Base-by-base conservation (phyloP, 2,329 filamentous ascomycete genomes). In the Penicillium hordei region DNA sequence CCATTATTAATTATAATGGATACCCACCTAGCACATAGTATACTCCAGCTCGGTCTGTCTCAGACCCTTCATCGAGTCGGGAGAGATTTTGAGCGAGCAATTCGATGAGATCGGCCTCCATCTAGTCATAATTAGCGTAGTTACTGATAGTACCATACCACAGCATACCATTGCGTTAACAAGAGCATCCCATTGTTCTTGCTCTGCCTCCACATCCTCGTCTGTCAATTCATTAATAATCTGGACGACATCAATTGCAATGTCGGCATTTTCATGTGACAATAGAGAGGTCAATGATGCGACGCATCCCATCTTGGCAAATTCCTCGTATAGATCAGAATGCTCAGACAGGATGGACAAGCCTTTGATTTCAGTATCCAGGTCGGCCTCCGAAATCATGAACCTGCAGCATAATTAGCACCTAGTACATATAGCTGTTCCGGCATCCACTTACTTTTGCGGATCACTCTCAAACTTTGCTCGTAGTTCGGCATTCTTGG, bases 181-280 rank as follows among this genome's bases (percentile, higher is more conserved):
- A 9, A 99, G 77, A 1, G 77, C 80, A 60, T 89, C 85, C 91
- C 93, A 97, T 68, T 97, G 87, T 55, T 85, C 85, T 66, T 92
- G 87, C 59, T 89, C 86, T 2, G 90, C 91, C 42, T 87, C 83
- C 2, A 96, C 91, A 70, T 97, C 93, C 71, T 99, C 93, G 68
- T 97, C 94, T 15, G 91, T 95, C 65, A 97, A 79, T 77, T 99
- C 94, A 55, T 86, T 88, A 50, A 99, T 85, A 46, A 97, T 90
- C 77, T 97, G 90, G 49, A 96, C 87, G 0, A 89, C 90, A 62
- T 89, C 90, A 67, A 97, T 96, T 12, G 94, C 92, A 63, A 99
- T 95, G 70, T 99, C 94, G 0, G 93, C 93, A 72, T 99, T 99
- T 68, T 99, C 94, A 72, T 99, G 94, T 17, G 93, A 89, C 48